Evolutionary conservation across 2,329 filamentous ascomycete genomes (phyloP).

Genomic region (Mycosphaerelloides madeirae): DNA sequence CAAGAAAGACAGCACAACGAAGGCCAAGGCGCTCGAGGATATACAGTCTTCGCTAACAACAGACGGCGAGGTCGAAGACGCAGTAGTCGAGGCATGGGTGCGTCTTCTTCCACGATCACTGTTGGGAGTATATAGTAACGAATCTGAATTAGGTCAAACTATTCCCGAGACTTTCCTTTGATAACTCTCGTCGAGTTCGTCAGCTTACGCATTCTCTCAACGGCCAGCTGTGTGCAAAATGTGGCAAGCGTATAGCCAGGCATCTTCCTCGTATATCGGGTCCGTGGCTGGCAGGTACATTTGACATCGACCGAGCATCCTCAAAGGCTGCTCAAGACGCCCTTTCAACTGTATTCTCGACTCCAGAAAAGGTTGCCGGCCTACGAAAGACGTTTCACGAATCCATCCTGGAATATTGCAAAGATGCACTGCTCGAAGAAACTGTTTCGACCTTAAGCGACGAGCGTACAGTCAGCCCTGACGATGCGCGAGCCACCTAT

Average conservation of each 20-base stretch:
- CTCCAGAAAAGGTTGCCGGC: constrained; percentile 68
- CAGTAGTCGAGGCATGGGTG: constrained; percentile 85
- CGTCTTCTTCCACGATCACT: constrained; percentile 31
- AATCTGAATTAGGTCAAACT: constrained; percentile 61
- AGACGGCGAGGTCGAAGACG: constrained; percentile 65
- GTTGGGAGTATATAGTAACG: constrained; percentile 29
- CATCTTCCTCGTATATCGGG: constrained; percentile 73
- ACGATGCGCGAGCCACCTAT: constrained; percentile 84
- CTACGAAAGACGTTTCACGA: constrained; percentile 80
- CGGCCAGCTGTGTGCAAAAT: constrained; percentile 53
- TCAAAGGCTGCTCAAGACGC: constrained; percentile 73
- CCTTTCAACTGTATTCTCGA: constrained; percentile 68
- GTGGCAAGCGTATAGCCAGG: constrained; percentile 77
- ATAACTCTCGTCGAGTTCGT: constrained; percentile 79
- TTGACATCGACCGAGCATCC: constrained; percentile 76
- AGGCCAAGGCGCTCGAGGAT: constrained; percentile 85
- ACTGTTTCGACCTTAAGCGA: constrained; percentile 80
- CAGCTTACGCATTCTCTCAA: constrained; percentile 79
- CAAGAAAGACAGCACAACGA: constrained; percentile 91
- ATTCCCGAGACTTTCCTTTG: constrained; percentile 85
- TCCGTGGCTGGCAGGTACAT: constrained; percentile 85
- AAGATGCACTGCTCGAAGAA: constrained; percentile 71
- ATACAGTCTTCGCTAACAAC: constrained; percentile 61
- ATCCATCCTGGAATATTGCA: constrained; percentile 76
- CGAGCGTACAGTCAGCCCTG: constrained; percentile 73